phyloP scores from a whole-genome alignment of 495 filamentous ascomycete genomes.

The Chaetomidium leptoderma region DNA sequence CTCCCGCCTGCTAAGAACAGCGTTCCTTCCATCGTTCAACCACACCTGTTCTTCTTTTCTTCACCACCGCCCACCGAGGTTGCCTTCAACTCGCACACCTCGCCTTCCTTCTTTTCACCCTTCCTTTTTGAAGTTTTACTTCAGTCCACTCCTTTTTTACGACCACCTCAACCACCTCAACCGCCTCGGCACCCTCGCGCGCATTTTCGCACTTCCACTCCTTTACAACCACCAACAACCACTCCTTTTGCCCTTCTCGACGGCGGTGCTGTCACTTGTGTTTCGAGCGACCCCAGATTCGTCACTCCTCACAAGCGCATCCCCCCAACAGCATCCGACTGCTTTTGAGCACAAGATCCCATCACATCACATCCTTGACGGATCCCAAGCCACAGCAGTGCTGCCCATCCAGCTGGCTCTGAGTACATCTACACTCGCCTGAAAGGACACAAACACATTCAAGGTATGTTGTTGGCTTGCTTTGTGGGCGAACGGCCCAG shows the following conservation, averaged over 20 bases:
- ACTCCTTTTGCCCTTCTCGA: conserved; percentile 13
- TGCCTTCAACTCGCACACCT: conserved; percentile 21
- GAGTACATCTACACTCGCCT: conserved; percentile 23
- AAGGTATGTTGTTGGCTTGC: conserved; percentile 14
- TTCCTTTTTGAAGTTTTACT: conserved; percentile 32
- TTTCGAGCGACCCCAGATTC: conserved; percentile 15
- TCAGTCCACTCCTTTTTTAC: conserved; percentile 39
- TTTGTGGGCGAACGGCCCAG: background rate
- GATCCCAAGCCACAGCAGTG: conserved; percentile 35
- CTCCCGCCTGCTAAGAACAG: conserved; percentile 13
- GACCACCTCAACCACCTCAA: conserved; percentile 2
- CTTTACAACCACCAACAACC: conserved; percentile 19
- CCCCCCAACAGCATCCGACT: conserved; percentile 26
- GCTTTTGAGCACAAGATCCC: conserved; percentile 25
- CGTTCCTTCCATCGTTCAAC: conserved; percentile 5
- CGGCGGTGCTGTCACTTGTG: conserved; percentile 19
- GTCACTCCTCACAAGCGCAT: conserved; percentile 36
- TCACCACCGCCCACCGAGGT: conserved; percentile 16
- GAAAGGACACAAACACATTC: conserved; percentile 5
- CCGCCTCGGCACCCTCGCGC: conserved; percentile 7
- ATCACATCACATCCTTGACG: conserved; percentile 34
- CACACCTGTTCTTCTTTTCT: conserved; percentile 17
- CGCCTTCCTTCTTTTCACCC: conserved; percentile 29
- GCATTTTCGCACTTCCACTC: conserved; percentile 32
- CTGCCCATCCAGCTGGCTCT: conserved; percentile 39